A percentile compares a stretch with the other conserved stretches of the same genome.
Evolutionary conservation across 192 early-diverging fungal genomes (phyloP).

Genomic region (Pilaira anomala): DNA sequence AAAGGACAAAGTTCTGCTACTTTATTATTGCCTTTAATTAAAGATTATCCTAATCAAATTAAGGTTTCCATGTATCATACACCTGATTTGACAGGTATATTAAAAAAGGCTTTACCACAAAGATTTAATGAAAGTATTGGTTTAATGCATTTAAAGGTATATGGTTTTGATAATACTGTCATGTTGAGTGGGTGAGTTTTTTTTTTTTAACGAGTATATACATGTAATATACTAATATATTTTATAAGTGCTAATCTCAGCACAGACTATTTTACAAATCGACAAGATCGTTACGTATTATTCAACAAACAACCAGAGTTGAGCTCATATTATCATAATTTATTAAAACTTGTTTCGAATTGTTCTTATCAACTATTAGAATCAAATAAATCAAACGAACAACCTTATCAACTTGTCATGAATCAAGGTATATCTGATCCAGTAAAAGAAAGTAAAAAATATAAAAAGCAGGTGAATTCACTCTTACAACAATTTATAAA

Average conservation of each 20-base stretch:
- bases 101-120: constrained; percentile 72
- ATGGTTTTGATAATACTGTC: constrained; percentile 82
- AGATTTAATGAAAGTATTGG: constrained; percentile 93
- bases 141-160: constrained; percentile 92
- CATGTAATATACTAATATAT: not conserved
- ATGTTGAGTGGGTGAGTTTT: constrained; percentile 72
- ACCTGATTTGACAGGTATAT: constrained; percentile 68
- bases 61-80: constrained; percentile 83
- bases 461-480: constrained; percentile 51
- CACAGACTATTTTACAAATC: constrained; percentile 90
- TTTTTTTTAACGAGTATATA: not conserved
- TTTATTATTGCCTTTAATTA: constrained; percentile 59
- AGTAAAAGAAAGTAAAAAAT: constrained; percentile 50
- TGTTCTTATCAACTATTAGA: constrained; percentile 57
- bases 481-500: constrained; percentile 51
- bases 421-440: constrained; percentile 50
- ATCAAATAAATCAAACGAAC: not conserved
- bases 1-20: constrained; percentile 61
- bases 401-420: not conserved
- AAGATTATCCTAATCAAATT: constrained; percentile 64
- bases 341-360: constrained; percentile 58
- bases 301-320: constrained; percentile 56
- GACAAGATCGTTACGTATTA: constrained; percentile 92
- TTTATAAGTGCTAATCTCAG: constrained; percentile 83
- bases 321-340: constrained; percentile 65